Conservation (phyloP, 2,329 filamentous ascomycete genomes). For the Juglanconis sp. region DNA sequence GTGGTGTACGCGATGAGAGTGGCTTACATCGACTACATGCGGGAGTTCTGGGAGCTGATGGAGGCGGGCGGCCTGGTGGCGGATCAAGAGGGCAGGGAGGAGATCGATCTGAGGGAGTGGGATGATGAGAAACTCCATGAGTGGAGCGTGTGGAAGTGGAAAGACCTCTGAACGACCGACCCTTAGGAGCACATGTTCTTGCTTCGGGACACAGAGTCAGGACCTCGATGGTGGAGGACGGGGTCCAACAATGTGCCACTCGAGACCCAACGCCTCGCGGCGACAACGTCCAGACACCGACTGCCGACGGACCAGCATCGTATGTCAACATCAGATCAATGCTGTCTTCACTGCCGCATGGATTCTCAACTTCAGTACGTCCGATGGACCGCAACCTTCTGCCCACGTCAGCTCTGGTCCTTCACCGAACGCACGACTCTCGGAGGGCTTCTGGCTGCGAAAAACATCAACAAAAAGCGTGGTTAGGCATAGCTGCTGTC, state of each 20-base stretch:
- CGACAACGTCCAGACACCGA: background rate
- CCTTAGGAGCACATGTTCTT: background rate
- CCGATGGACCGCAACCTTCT: too few relatives aligned
- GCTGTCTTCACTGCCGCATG: background rate
- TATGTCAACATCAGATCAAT: background rate
- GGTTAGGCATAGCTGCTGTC: too few relatives aligned
- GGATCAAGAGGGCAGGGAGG: conserved; percentile 15
- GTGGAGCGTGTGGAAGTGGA: conserved; percentile 19
- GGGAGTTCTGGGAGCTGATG: conserved; percentile 19
- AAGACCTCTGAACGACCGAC: background rate
- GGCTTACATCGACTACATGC: conserved; percentile 17
- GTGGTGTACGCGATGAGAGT: conserved; percentile 17
- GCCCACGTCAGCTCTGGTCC: too few relatives aligned
- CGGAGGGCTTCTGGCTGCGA: too few relatives aligned
- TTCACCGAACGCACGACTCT: too few relatives aligned
- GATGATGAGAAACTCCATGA: conserved; percentile 18
- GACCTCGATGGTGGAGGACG: background rate
- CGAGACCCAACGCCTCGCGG: too few relatives aligned
- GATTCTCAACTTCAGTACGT: too few relatives aligned
- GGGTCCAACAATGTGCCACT: background rate
- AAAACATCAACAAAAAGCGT: too few relatives aligned
- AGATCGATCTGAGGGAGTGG: conserved; percentile 17
- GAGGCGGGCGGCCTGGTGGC: conserved; percentile 14
- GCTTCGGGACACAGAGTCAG: background rate
- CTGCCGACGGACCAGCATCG: background rate